Conservation (phyloP, 352 stramenopile genomes). For the Globisporangium yorkense region DNA sequence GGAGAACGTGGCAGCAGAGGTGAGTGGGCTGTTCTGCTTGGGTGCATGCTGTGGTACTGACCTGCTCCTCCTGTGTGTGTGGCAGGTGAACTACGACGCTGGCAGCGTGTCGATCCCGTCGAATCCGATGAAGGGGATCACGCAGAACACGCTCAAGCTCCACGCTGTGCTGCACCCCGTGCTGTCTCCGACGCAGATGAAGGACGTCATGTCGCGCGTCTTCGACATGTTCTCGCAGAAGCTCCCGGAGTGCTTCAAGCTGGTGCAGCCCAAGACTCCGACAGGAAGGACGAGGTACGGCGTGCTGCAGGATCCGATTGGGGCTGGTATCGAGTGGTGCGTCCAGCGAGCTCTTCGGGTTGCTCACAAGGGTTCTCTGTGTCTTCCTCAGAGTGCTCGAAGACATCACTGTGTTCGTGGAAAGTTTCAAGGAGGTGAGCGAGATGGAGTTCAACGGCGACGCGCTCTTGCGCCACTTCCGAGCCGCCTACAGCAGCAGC, state of each 20-base stretch:
- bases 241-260: constrained; percentile 86
- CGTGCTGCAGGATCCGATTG: neutral
- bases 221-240: constrained; percentile 88
- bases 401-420: constrained; percentile 67
- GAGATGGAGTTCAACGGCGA: constrained; percentile 63
- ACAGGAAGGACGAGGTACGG: constrained; percentile 65
- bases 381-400: constrained; percentile 44
- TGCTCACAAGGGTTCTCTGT: neutral
- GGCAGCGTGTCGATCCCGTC: constrained; percentile 48
- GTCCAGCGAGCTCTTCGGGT: neutral
- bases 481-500: constrained; percentile 35
- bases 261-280: constrained; percentile 65
- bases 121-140: constrained; percentile 91
- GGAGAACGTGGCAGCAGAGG: constrained; percentile 68
- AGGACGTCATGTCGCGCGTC: constrained; percentile 92
- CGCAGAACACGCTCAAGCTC: constrained; percentile 93
- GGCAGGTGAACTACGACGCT: constrained; percentile 63
- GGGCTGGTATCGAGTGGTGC: neutral
- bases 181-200: constrained; percentile 92
- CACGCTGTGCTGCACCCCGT: constrained; percentile 92
- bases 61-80: constrained; percentile 9
- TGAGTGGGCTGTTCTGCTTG: constrained; percentile 12
- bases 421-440: constrained; percentile 66
- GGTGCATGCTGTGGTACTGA: neutral
- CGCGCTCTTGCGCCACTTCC: constrained; percentile 57